Base-by-base conservation (phyloP, 2,329 filamentous ascomycete genomes). In the Neofusicoccum cordaticola region DNA sequence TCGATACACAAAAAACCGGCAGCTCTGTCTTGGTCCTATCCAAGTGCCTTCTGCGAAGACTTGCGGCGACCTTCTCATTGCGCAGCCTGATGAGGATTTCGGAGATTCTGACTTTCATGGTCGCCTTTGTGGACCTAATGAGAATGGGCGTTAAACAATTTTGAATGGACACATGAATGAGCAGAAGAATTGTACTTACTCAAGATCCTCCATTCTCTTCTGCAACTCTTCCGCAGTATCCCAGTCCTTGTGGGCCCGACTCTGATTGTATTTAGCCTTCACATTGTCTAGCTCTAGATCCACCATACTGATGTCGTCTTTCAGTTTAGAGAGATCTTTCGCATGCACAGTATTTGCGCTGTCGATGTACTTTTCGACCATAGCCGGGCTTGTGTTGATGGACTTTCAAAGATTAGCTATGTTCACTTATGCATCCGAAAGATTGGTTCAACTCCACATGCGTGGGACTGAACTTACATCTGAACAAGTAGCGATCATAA, bases 1-100 rank as follows among this genome's bases (percentile, higher is more conserved):
- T 73, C 1, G 66, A 68, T 0, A 72, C 66, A n/a, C 71, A 72
- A 34, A 68, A 72, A 0, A 68, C 39, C 2, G 69, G 67, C 0
- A 68, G 65, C 0, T 51, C 51, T 4, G 19, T 58, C 13, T 66
- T 63, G 31, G 69, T 68, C 9, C 56, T 61, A 2, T 67, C 67
- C 45, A 12, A 69, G 13, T 5, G 19, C 47, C 2, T 52, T 51
- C 1, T 48, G 57, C 27, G 27, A 31, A 22, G 22, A 22, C 2
- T 3, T 22, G 22, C 3, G 3, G 27, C 27, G 11, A 72, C 67
- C 22, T 67, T 58, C 5, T 60, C 63, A 15, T 66, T 72, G 1
- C 68, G 67, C 7, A 67, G 12, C 3, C 37, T 34, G 27, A 51
- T 65, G 5, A 64, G 65, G 13, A 9, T 35, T 12, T 7, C 52